A percentile compares a stretch with the other conserved stretches of the same genome.
These are phyloP conservation scores for Halteria grandinella DNA, from an alignment of 73 alveolate genomes.

Conservation along the genomic window DNA sequence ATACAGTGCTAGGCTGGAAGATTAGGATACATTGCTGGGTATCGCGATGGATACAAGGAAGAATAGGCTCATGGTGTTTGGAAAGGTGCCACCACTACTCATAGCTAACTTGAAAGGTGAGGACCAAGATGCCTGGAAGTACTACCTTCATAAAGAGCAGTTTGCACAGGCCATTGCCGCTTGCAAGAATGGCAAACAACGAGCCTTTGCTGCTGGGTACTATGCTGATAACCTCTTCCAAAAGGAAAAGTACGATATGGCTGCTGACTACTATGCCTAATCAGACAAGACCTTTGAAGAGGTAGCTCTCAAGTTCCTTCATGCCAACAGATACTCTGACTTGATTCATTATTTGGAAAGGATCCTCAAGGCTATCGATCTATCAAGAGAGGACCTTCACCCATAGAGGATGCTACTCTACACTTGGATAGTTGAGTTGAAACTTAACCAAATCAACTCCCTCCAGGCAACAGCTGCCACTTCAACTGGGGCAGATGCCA, in stretches of 20 bases:
- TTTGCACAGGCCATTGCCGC: constrained; percentile 75
- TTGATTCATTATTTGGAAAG: constrained; percentile 69
- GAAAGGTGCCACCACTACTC: constrained; percentile 8
- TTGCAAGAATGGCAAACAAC: constrained; percentile 66
- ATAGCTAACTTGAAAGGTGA: constrained; percentile 65
- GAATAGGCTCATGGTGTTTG: constrained; percentile 38
- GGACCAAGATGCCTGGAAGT: constrained; percentile 90
- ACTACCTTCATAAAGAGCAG: constrained; percentile 77
- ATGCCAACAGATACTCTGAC: constrained; percentile 70
- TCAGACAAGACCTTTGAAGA: constrained; percentile 89
- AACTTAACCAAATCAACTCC: constrained; percentile 73
- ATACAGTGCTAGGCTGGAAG: constrained; percentile 53
- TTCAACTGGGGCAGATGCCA: constrained; percentile 66
- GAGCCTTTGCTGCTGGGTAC: constrained; percentile 75
- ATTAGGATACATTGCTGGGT: constrained; percentile 54
- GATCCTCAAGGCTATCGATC: constrained; percentile 72
- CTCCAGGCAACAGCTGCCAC: constrained; percentile 53
- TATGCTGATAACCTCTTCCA: constrained; percentile 85
- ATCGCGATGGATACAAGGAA: constrained; percentile 51
- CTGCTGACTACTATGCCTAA: constrained; percentile 82
- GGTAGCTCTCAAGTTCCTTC: constrained; percentile 82
- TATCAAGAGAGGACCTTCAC: constrained; percentile 74
- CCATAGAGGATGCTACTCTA: constrained; percentile 83
- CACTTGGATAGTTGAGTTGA: constrained; percentile 93
- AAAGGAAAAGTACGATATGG: constrained; percentile 75